Percentiles rank a stretch among this genome's conserved stretches.
Evolutionary conservation across 2,329 filamentous ascomycete genomes (phyloP).

Genomic region (Trichoderma semiorbis): DNA sequence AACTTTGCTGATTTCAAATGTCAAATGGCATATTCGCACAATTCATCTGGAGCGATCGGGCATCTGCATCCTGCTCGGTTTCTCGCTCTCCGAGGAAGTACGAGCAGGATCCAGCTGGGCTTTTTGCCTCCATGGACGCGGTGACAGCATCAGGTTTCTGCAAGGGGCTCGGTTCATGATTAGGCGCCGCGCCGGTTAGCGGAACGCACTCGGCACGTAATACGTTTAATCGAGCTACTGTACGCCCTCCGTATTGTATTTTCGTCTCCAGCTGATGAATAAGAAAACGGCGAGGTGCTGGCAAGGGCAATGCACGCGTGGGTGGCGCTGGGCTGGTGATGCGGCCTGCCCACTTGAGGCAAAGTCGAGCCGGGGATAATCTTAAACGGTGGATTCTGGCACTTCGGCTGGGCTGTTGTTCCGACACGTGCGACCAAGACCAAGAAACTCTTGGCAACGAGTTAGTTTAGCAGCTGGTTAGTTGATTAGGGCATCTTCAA

Average conservation of each 20-base stretch:
- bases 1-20: not conserved
- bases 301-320: not conserved
- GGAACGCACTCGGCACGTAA: not conserved
- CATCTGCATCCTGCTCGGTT: not conserved
- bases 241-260: not conserved
- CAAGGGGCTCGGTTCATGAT: constrained; percentile 2
- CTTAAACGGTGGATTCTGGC: not conserved
- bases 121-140: not conserved
- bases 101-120: not conserved
- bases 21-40: not conserved
- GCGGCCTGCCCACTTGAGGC: not conserved
- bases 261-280: not conserved
- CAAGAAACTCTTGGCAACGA: not conserved
- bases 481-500: not conserved
- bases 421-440: not conserved
- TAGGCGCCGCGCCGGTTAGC: not conserved
- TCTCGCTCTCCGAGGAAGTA: not conserved
- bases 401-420: not conserved
- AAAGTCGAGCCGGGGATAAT: not conserved
- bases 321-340: not conserved
- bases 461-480: not conserved
- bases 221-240: not conserved
- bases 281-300: not conserved
- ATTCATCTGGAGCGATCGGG: not conserved
- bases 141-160: not conserved